Conservation (phyloP, 495 filamentous ascomycete genomes). For the Podospora conica region DNA sequence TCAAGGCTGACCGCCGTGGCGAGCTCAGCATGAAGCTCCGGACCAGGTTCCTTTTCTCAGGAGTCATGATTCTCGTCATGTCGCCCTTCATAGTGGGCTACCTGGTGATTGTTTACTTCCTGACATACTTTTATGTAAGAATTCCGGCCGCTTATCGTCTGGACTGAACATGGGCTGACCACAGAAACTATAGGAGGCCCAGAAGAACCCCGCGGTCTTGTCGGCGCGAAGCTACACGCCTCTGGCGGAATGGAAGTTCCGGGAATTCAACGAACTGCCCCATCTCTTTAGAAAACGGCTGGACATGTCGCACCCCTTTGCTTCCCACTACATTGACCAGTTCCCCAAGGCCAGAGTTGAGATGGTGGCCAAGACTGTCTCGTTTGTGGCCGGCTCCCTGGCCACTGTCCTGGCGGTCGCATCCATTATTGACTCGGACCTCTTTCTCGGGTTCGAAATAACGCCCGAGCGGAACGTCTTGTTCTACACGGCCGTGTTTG, state of each 20-base stretch:
- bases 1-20: conserved; percentile 74
- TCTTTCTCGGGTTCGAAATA: conserved; percentile 88
- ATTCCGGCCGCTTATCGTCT: neutral
- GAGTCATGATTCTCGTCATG: conserved; percentile 76
- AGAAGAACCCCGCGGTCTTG: conserved; percentile 75
- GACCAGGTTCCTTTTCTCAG: conserved; percentile 70
- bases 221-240: conserved; percentile 85
- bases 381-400: conserved; percentile 81
- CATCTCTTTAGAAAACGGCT: conserved; percentile 84
- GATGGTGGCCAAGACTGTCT: conserved; percentile 72
- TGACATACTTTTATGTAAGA: conserved; percentile 80
- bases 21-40: conserved; percentile 70
- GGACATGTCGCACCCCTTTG: conserved; percentile 93
- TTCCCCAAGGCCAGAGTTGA: conserved; percentile 93
- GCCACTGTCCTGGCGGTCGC: conserved; percentile 74
- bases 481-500: conserved; percentile 71
- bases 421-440: conserved; percentile 78
- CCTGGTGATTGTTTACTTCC: conserved; percentile 78
- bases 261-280: conserved; percentile 94
- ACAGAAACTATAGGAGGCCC: conserved; percentile 64
- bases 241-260: conserved; percentile 94
- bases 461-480: conserved; percentile 75
- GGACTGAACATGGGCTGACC: conserved; percentile 11
- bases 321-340: conserved; percentile 86
- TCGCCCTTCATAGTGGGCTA: conserved; percentile 80